A percentile compares a stretch with the other conserved stretches of the same genome.
Conservation (phyloP, 2,329 filamentous ascomycete genomes). For the Fusarium vanettenii region DNA sequence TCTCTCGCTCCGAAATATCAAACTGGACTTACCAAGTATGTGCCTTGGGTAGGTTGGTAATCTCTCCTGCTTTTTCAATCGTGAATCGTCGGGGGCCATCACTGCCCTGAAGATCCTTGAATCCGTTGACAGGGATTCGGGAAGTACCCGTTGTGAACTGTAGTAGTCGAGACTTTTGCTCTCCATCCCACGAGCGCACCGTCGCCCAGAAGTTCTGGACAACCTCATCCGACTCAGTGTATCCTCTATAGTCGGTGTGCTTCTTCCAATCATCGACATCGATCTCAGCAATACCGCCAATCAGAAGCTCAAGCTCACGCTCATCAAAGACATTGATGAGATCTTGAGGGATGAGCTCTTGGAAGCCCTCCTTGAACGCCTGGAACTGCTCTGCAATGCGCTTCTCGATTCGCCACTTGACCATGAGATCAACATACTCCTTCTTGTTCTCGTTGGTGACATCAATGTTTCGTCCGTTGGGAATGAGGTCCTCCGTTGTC, state of each 20-base stretch:
- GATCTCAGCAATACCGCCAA: slow-evolving; percentile 99
- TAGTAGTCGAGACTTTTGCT: slow-evolving; percentile 95
- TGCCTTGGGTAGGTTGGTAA: slow-evolving; percentile 91
- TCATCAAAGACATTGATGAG: slow-evolving; percentile 99
- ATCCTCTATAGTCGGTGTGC: slow-evolving; percentile 98
- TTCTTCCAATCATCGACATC: slow-evolving; percentile 99
- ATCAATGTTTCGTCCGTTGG: slow-evolving; percentile 88
- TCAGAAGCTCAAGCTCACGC: slow-evolving; percentile 93
- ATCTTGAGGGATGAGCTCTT: slow-evolving; percentile 95
- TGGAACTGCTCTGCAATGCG: slow-evolving; percentile 98
- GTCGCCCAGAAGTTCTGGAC: slow-evolving; percentile 99
- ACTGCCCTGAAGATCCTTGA: slow-evolving; percentile 98
- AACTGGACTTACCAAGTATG: slow-evolving; percentile 86
- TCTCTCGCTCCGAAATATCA: neutral
- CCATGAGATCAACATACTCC: slow-evolving; percentile 98
- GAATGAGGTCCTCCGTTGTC: slow-evolving; percentile 93
- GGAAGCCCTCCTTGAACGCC: slow-evolving; percentile 96
- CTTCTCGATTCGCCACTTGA: slow-evolving; percentile 99
- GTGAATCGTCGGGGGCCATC: slow-evolving; percentile 96
- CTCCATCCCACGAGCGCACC: slow-evolving; percentile 95
- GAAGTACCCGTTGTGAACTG: slow-evolving; percentile 98
- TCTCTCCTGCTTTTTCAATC: slow-evolving; percentile 96
- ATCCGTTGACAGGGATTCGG: slow-evolving; percentile 97
- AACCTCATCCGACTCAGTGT: slow-evolving; percentile 97
- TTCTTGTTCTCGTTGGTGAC: slow-evolving; percentile 99